These are phyloP conservation scores for Rhodamnia argentea DNA, from an alignment of 345 rosid genomes.

Conservation along the genomic window DNA sequence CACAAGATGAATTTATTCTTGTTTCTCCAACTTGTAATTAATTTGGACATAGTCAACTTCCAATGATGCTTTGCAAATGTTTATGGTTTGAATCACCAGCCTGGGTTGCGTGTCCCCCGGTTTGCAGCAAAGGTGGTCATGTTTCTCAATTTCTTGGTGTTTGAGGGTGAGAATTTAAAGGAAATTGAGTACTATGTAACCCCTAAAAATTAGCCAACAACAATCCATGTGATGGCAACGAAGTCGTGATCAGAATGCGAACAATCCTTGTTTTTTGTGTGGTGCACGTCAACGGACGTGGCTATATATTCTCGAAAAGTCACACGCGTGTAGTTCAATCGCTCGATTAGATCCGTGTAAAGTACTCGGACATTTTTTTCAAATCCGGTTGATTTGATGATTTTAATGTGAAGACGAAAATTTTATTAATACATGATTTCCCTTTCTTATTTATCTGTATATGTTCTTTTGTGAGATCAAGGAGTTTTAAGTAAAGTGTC, in stretches of 20 bases:
- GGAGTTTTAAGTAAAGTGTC: not conserved
- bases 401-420: not conserved
- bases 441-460: not conserved
- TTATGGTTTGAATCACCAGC: not conserved
- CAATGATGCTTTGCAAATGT: not conserved
- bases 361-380: not conserved
- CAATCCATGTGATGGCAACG: not conserved
- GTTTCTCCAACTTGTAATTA: not conserved
- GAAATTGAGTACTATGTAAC: not conserved
- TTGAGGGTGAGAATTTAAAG: not conserved
- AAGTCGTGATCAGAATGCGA: not conserved
- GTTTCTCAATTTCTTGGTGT: not conserved
- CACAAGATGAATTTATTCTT: not conserved
- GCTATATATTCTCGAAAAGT: accelerated
- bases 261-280: not conserved
- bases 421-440: not conserved
- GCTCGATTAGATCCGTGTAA: not conserved
- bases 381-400: not conserved
- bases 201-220: not conserved
- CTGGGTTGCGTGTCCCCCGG: not conserved
- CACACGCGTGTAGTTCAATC: not conserved
- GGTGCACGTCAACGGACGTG: accelerated
- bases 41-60: not conserved
- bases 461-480: not conserved
- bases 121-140: not conserved